Conservation (phyloP, 176 grass and related monocot species). For the Melocanna baccifera region DNA sequence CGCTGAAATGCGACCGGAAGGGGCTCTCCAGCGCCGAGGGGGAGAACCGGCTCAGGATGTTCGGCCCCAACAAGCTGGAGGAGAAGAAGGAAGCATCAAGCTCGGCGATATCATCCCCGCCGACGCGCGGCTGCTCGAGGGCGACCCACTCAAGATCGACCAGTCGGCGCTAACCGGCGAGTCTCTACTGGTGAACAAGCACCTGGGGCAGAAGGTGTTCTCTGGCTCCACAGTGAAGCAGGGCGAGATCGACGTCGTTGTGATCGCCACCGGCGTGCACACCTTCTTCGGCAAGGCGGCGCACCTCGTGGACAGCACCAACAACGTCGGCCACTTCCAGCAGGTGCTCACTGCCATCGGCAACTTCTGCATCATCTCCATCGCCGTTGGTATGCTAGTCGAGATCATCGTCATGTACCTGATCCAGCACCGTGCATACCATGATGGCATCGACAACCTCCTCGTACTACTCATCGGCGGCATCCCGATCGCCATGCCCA, state of each 20-base stretch:
- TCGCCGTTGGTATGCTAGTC: conserved; percentile 67
- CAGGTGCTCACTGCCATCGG: conserved; percentile 89
- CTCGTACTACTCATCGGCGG: conserved; percentile 94
- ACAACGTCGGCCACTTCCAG: conserved; percentile 94
- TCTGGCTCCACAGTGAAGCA: conserved; percentile 89
- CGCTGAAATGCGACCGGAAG: conserved; percentile 67
- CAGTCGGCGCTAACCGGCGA: conserved; percentile 90
- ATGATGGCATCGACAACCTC: conserved; percentile 89
- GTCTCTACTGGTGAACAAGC: conserved; percentile 75
- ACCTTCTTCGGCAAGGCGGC: conserved; percentile 98
- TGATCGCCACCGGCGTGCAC: conserved; percentile 90
- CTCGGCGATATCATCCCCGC: conserved; percentile 96
- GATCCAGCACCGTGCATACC: conserved; percentile 74
- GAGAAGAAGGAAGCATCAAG: conserved; percentile 98
- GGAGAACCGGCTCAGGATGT: conserved; percentile 47
- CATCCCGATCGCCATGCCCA: conserved; percentile 96
- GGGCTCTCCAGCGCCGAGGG: conserved; percentile 60
- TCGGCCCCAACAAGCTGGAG: conserved; percentile 93
- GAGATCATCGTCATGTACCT: conserved; percentile 88
- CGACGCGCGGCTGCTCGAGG: conserved; percentile 78
- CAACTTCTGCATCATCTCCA: conserved; percentile 96
- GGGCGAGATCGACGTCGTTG: conserved; percentile 87
- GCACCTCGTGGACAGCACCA: conserved; percentile 98
- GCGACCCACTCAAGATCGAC: conserved; percentile 89
- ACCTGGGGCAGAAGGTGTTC: conserved; percentile 87